Conservation (phyloP, 306 rosid genomes). For the Lablab purpureus region DNA sequence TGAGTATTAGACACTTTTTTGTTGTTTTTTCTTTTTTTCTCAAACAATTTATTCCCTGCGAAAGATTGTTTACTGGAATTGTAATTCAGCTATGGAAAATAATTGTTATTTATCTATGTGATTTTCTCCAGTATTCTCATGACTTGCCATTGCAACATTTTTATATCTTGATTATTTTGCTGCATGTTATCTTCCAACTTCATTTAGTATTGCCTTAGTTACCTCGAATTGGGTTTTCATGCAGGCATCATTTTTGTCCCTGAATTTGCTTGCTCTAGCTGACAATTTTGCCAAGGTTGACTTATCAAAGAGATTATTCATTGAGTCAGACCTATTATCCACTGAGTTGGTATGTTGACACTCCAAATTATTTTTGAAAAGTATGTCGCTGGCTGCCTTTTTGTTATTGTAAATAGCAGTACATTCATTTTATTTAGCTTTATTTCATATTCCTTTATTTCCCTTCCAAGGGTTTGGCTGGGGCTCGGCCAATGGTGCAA, state of each 20-base stretch:
- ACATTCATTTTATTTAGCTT: neutral
- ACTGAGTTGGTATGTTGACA: slow-evolving; percentile 72
- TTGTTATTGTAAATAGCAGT: slow-evolving; percentile 7
- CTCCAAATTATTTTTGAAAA: slow-evolving; percentile 34
- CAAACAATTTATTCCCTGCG: neutral
- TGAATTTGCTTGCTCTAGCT: slow-evolving; percentile 79
- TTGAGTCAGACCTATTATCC: slow-evolving; percentile 75
- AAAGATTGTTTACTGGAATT: slow-evolving; percentile 1
- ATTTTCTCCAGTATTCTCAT: slow-evolving; percentile 30
- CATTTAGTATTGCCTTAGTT: slow-evolving; percentile 27
- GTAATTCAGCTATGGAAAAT: slow-evolving; percentile 3
- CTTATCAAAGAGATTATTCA: slow-evolving; percentile 76
- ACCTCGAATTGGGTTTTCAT: slow-evolving; percentile 37
- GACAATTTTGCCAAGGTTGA: slow-evolving; percentile 72
- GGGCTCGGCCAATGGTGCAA: neutral
- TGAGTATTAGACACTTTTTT: neutral
- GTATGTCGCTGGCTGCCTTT: slow-evolving; percentile 23
- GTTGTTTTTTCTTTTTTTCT: neutral
- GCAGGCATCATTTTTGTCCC: slow-evolving; percentile 80
- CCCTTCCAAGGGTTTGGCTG: neutral
- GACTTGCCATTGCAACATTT: neutral
- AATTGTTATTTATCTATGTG: neutral
- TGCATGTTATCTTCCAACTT: slow-evolving; percentile 13
- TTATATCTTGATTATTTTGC: slow-evolving; percentile 11
- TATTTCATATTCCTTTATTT: slow-evolving; percentile 11